These are phyloP conservation scores for Cystobasidium onofrii DNA, from an alignment of 768 basidiomycete species.

Conservation along the genomic window DNA sequence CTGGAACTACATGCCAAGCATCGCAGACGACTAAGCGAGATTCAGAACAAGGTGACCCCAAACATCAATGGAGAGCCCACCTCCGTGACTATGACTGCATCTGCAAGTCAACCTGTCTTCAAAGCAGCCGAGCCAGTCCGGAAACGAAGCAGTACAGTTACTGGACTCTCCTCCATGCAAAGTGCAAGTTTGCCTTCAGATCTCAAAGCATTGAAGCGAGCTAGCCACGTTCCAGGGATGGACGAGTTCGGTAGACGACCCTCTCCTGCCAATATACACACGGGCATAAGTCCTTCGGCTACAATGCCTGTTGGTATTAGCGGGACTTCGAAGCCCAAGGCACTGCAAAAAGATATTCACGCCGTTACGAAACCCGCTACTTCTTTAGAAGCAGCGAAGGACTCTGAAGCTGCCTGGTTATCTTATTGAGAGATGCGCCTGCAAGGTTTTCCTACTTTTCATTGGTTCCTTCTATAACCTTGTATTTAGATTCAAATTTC, in stretches of 20 bases:
- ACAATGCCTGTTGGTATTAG: background rate
- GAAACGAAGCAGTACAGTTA: conserved; percentile 10
- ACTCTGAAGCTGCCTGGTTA: background rate
- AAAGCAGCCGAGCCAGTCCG: background rate
- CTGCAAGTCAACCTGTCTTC: background rate
- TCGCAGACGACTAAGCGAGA: conserved; percentile 14
- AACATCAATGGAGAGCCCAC: background rate
- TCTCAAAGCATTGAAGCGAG: background rate
- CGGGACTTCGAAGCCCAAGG: background rate
- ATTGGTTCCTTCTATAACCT: background rate
- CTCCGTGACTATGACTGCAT: background rate
- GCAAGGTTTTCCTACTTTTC: background rate
- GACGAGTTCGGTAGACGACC: background rate
- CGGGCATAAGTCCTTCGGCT: background rate
- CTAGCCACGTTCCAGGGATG: background rate
- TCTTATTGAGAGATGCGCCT: background rate
- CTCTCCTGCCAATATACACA: background rate
- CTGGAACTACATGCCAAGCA: conserved; percentile 15
- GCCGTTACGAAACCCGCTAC: background rate
- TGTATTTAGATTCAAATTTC: too few relatives aligned
- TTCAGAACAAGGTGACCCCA: background rate
- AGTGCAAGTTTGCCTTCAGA: background rate
- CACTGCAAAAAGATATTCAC: background rate
- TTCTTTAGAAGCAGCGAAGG: background rate
- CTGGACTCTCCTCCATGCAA: background rate